Conservation (phyloP, 768 basidiomycete genomes). For the Russula compacta region DNA sequence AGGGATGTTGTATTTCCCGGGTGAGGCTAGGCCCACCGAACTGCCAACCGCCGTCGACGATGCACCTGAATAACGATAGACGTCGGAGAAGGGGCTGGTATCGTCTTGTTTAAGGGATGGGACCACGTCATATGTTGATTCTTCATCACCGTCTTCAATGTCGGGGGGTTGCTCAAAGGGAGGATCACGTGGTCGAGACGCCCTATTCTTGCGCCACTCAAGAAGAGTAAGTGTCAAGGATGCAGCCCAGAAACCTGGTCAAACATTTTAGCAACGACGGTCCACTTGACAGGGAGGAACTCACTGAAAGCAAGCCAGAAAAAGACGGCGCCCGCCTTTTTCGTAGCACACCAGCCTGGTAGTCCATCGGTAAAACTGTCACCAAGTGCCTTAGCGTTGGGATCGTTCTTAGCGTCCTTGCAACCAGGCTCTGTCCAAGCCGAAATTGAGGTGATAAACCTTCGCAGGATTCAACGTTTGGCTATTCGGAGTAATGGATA, state of each 20-base stretch:
- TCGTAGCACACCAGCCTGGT: conserved; percentile 81
- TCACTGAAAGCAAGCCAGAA: conserved; percentile 78
- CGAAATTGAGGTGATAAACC: conserved; percentile 69
- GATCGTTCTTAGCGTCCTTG: conserved; percentile 76
- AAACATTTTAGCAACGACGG: not conserved
- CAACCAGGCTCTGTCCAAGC: conserved; percentile 88
- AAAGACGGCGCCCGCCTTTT: conserved; percentile 84
- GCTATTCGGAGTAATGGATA: conserved; percentile 2
- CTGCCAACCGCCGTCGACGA: conserved; percentile 26
- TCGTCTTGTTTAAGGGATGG: conserved; percentile 30
- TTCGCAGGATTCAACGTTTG: conserved; percentile 25
- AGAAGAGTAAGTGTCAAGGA: conserved; percentile 57
- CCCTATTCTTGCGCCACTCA: conserved; percentile 70
- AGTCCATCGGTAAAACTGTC: conserved; percentile 59
- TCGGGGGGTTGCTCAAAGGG: conserved; percentile 61
- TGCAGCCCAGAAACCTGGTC: conserved; percentile 68
- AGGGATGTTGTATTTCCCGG: conserved; percentile 27
- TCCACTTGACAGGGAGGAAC: conserved; percentile 21
- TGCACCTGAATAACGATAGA: conserved; percentile 39
- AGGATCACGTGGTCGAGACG: conserved; percentile 49
- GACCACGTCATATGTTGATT: conserved; percentile 43
- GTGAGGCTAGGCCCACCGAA: conserved; percentile 21
- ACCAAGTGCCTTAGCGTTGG: conserved; percentile 55
- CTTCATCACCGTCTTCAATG: conserved; percentile 44
- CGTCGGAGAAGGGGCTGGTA: conserved; percentile 42